Base-by-base conservation (phyloP, 2,329 filamentous ascomycete genomes). In the Phyllosticta citriasiana region DNA sequence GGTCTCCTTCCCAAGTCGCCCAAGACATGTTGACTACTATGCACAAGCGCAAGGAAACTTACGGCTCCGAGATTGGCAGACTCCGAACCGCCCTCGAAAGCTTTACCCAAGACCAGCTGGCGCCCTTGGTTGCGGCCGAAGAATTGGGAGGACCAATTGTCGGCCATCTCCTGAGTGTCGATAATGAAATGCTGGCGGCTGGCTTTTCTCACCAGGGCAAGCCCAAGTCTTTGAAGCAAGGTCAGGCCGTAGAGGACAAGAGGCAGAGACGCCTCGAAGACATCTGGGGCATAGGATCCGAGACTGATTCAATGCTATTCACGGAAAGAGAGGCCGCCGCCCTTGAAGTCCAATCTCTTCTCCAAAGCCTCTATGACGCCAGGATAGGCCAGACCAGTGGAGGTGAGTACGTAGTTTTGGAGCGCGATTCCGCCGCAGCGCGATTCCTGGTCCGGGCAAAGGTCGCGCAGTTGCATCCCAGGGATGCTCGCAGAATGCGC, bases 121-220 rank as follows among this genome's bases (percentile, higher is more conserved):
- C 88, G 1, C 75, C 82, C 2, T 88, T 93, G 84, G 78, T 96
- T 53, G 90, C 89, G 6, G 88, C 89, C 0, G 91, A 95, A 74
- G 88, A 91, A 68, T 79, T 92, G 1, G 91, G 91, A 7, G 90
- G 91, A 0, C 90, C 91, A 0, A 87, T 91, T 10, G 89, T 92
- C 0, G 89, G 91, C 3, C 87, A 90, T 65, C 78, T 87, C 66
- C 79, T 88, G 69, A 84, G 88, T 74, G 85, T 77, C 67, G 81
- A 78, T 8, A 81, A 87, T 53, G 82, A 76, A 12, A 77, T 72
- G 7, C 72, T 83, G 51, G 77, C 77, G 58, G 76, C 76, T 26
- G 81, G 81, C n/a, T 83, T 82, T 70, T 82, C 79, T 3, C 74
- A 74, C 51, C 77, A 79, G 64, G 80, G 80, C 16, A 80, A 71